Percentiles rank a stretch among this genome's conserved stretches.
phyloP scores from a whole-genome alignment of 192 early-diverging fungal genomes.

The Coemansia umbellata region DNA sequence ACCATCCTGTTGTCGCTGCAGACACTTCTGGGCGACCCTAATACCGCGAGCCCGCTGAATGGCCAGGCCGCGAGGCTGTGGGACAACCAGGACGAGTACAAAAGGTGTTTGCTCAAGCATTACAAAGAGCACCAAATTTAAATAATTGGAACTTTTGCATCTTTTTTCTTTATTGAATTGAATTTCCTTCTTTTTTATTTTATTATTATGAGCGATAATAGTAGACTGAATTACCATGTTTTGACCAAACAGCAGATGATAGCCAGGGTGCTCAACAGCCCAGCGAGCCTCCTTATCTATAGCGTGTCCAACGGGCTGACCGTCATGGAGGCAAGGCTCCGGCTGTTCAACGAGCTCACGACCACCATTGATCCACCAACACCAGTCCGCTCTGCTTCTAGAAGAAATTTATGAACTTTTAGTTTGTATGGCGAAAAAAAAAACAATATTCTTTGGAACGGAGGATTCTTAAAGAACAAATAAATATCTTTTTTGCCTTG shows the following conservation, averaged over 20 bases:
- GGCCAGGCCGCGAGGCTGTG: conserved; percentile 91
- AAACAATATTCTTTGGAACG: too few relatives aligned
- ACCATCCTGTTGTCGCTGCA: conserved; percentile 91
- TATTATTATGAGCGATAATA: too few relatives aligned
- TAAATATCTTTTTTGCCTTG: too few relatives aligned
- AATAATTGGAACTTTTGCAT: background rate
- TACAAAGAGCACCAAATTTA: conserved; percentile 49
- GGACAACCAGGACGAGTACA: conserved; percentile 52
- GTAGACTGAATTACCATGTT: background rate
- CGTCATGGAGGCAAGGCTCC: background rate
- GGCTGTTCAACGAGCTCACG: background rate
- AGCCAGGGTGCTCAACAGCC: conserved; percentile 3
- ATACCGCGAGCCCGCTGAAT: conserved; percentile 91
- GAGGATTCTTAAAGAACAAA: too few relatives aligned
- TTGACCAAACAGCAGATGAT: background rate
- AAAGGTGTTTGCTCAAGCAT: conserved; percentile 45
- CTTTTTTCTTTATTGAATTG: background rate
- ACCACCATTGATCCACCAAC: too few relatives aligned
- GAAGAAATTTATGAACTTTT: too few relatives aligned
- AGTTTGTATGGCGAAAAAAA: too few relatives aligned
- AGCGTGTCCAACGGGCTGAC: background rate
- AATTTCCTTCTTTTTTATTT: background rate
- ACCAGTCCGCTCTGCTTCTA: too few relatives aligned
- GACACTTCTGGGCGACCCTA: conserved; percentile 88
- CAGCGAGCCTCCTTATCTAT: background rate